These are phyloP conservation scores for Grammothele lineata DNA, from an alignment of 768 basidiomycete species.

Conservation along the genomic window DNA sequence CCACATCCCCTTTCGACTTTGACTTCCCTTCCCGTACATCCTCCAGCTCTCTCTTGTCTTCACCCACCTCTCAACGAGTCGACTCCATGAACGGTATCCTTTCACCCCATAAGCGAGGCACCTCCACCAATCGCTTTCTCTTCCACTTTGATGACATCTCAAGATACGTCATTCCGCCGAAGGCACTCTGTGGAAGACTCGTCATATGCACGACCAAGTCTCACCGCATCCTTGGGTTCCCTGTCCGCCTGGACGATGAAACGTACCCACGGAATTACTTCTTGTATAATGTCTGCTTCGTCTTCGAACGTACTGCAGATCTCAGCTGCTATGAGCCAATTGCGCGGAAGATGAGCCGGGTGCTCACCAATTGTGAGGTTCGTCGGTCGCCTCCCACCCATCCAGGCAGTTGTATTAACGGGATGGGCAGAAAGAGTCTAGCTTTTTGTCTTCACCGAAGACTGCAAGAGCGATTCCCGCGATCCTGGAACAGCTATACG, in stretches of 20 bases:
- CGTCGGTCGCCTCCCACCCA: slow-evolving; percentile 20
- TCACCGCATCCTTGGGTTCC: slow-evolving; percentile 90
- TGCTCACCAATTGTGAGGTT: slow-evolving; percentile 87
- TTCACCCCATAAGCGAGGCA: slow-evolving; percentile 16
- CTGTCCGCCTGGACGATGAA: slow-evolving; percentile 61
- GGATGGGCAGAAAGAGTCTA: slow-evolving; percentile 70
- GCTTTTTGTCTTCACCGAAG: slow-evolving; percentile 73
- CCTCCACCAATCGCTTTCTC: slow-evolving; percentile 45
- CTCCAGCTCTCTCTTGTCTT: slow-evolving; percentile 49
- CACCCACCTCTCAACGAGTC: slow-evolving; percentile 41
- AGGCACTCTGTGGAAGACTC: slow-evolving; percentile 80
- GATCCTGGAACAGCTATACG: slow-evolving; percentile 93
- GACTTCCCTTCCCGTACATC: slow-evolving; percentile 41
- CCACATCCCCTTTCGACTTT: slow-evolving; percentile 21
- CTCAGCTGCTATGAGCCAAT: slow-evolving; percentile 95
- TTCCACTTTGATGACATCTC: slow-evolving; percentile 92
- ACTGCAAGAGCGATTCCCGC: slow-evolving; percentile 67
- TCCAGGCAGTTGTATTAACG: neutral
- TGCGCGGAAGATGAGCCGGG: slow-evolving; percentile 90
- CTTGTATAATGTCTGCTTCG: slow-evolving; percentile 93
- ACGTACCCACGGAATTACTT: slow-evolving; percentile 86
- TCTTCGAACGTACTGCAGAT: slow-evolving; percentile 88
- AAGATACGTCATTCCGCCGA: slow-evolving; percentile 90
- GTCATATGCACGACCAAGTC: slow-evolving; percentile 80
- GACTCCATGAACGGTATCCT: slow-evolving; percentile 35